Conservation (phyloP, 2,329 filamentous ascomycete genomes). For the Fusarium sp. region DNA sequence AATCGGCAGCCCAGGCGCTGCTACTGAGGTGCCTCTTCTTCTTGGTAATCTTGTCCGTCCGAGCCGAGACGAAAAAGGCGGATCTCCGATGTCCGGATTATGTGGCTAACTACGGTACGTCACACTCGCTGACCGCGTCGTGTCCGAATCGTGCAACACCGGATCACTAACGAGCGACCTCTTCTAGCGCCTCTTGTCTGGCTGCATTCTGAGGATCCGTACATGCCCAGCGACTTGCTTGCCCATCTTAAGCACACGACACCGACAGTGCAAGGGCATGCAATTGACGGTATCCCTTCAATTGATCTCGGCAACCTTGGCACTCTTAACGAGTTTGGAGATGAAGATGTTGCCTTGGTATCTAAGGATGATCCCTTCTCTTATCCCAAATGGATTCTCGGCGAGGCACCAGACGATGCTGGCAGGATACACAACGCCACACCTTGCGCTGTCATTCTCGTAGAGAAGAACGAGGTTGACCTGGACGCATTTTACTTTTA, state of each 20-base stretch:
- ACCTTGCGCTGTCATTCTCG: conserved; percentile 47
- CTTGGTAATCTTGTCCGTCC: conserved; percentile 9
- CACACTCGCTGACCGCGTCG: background rate
- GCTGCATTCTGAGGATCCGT: conserved; percentile 49
- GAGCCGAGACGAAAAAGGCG: conserved; percentile 16
- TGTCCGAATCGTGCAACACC: background rate
- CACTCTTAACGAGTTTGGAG: conserved; percentile 37
- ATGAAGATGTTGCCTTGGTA: conserved; percentile 34
- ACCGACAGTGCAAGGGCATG: conserved; percentile 33
- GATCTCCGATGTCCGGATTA: conserved; percentile 43
- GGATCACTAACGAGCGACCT: background rate
- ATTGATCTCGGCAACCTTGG: conserved; percentile 47
- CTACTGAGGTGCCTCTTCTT: conserved; percentile 7
- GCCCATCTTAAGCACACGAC: conserved; percentile 46
- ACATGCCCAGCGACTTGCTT: conserved; percentile 46
- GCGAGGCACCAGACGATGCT: conserved; percentile 37
- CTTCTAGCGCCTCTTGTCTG: conserved; percentile 47
- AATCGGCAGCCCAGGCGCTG: background rate
- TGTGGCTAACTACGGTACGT: conserved; percentile 46
- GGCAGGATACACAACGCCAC: conserved; percentile 42
- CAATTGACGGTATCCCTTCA: conserved; percentile 32
- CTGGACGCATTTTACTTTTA: conserved; percentile 51
- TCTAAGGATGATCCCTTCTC: conserved; percentile 45
- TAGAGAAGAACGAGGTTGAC: conserved; percentile 42
- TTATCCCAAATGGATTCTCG: conserved; percentile 44